Evolutionary conservation across 352 stramenopile species (phyloP).

Genomic region (Elongisporangium undulatum): DNA sequence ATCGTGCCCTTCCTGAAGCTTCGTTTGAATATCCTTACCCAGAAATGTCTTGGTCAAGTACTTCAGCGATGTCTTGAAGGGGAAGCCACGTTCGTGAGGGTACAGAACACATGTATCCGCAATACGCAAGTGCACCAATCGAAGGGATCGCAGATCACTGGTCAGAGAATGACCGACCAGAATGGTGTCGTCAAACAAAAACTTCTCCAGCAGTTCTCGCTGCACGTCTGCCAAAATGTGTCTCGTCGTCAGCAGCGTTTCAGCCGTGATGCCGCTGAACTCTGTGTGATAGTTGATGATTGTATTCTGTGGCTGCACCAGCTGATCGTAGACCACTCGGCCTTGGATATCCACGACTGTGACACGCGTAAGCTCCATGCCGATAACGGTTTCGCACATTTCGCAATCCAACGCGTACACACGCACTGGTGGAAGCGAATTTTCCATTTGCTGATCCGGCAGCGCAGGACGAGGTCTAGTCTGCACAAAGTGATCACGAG

Average conservation of each 20-base stretch:
- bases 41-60: constrained; percentile 82
- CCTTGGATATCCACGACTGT: constrained; percentile 64
- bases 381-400: constrained; percentile 87
- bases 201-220: constrained; percentile 37
- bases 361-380: constrained; percentile 78
- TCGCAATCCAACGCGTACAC: constrained; percentile 87
- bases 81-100: constrained; percentile 77
- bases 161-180: constrained; percentile 86
- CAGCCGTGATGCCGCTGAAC: constrained; percentile 85
- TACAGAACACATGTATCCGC: constrained; percentile 83
- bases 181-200: constrained; percentile 72
- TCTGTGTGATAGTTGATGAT: constrained; percentile 90
- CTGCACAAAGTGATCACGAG: constrained; percentile 50
- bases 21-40: constrained; percentile 69
- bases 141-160: constrained; percentile 76
- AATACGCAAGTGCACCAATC: constrained; percentile 65
- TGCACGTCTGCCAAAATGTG: constrained; percentile 73
- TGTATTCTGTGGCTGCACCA: constrained; percentile 78
- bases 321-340: constrained; percentile 71
- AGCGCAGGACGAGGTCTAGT: constrained; percentile 31
- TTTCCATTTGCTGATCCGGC: neutral
- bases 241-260: constrained; percentile 55
- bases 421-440: constrained; percentile 4
- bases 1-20: constrained; percentile 65
- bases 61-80: constrained; percentile 81